Percentiles rank a stretch among this genome's conserved stretches.
Evolutionary conservation across 2,329 filamentous ascomycete genomes (phyloP).

Genomic region (Drechslerella dactyloides): DNA sequence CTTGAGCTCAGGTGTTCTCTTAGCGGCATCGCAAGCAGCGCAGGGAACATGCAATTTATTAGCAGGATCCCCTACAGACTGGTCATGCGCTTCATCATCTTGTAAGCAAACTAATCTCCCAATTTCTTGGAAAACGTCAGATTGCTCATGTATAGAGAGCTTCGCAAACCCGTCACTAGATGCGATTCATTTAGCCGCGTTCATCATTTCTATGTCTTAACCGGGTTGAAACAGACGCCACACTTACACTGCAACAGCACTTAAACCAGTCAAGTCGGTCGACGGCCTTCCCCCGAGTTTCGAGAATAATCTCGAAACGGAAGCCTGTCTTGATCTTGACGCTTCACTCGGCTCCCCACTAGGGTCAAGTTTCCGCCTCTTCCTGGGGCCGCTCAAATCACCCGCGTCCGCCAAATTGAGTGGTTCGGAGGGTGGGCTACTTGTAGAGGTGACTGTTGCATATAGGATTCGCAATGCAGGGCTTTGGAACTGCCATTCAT

Average conservation of each 20-base stretch:
- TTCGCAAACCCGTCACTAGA: constrained; percentile 40
- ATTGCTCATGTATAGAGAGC: constrained; percentile 42
- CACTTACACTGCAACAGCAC: constrained; percentile 37
- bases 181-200: neutral
- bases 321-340: neutral
- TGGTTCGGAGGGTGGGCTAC: neutral
- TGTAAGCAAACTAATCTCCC: constrained; percentile 15
- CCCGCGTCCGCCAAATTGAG: neutral
- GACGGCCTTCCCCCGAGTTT: constrained; percentile 30
- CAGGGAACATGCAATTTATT: constrained; percentile 14
- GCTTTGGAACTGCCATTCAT: constrained; percentile 39
- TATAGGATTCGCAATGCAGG: constrained; percentile 32
- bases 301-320: constrained; percentile 32
- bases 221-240: neutral
- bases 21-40: constrained; percentile 23
- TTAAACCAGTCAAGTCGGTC: constrained; percentile 19
- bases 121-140: constrained; percentile 30
- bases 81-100: neutral
- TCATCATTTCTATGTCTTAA: neutral
- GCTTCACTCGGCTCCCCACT: neutral
- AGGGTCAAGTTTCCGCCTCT: constrained; percentile 31
- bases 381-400: constrained; percentile 31
- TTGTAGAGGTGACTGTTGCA: constrained; percentile 5
- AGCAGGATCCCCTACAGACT: neutral
- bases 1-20: neutral